Base-by-base conservation (phyloP, 2,329 filamentous ascomycete species). In the Calonectria pseudoturangicola region DNA sequence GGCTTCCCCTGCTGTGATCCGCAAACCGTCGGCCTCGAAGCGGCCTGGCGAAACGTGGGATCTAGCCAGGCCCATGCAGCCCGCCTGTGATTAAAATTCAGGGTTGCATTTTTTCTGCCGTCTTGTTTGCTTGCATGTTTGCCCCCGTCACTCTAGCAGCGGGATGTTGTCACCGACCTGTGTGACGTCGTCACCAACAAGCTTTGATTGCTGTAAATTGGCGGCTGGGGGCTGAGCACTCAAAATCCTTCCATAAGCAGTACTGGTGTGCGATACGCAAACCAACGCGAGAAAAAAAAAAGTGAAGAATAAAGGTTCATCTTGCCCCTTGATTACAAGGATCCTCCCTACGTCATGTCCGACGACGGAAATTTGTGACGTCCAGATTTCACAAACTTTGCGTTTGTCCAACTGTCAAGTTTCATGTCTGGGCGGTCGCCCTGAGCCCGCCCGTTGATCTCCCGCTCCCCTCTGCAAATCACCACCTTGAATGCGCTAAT, bases 11-110 rank as follows among this genome's bases (percentile, higher is more conserved):
- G 54, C n/a, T n/a, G 54, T 39, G 54, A 39, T 50, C 39, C 36
- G 36, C 47, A 67, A 36, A 30, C 48, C 28, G 25, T 56, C 6
- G 28, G 27, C 64, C 27, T 30, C 21, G 41, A 43, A 50, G 39
- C 50, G n/a, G 36, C 33, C 45, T 67, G 33, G 36, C 50, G 64
- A 67, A 67, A 67, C 64, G 39, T 47, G 47, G 45, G 45, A 66
- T 66, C n/a, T 41, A 47, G 45, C 47, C 43, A 15, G 21, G 54
- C 33, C 50, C 21, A 58, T 58, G 54, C 54, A 36, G 39, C 58
- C 54, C 28, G 27, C 33, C 25, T 39, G 27, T 27, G 21, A 8
- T 30, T 63, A 30, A 63, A 63, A 63, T 63, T 45, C 58, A 63
- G 58, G 58, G 58, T 63, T 39, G 39, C 58, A 27, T 15, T n/a